Conservation (phyloP, 2,329 filamentous ascomycete genomes). For the Ascosphaera pollenicola region DNA sequence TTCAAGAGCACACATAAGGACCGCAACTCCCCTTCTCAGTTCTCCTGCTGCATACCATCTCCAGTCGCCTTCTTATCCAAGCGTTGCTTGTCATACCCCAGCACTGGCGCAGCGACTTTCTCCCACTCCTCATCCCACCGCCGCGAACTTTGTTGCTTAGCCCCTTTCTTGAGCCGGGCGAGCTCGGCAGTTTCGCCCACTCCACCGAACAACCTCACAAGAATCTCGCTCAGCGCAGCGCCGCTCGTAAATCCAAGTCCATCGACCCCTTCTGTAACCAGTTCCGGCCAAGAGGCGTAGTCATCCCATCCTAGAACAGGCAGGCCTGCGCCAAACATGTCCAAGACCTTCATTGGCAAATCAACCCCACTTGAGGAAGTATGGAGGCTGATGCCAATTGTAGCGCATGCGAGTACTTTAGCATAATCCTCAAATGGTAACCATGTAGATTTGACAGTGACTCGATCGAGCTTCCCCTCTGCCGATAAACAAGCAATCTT, state of each 20-base stretch:
- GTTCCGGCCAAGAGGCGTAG: conserved; percentile 74
- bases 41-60: neutral
- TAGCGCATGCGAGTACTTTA: conserved; percentile 57
- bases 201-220: conserved; percentile 42
- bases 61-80: neutral
- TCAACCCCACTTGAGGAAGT: conserved; percentile 89
- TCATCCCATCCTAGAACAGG: conserved; percentile 71
- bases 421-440: conserved; percentile 71
- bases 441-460: conserved; percentile 64
- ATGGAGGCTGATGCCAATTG: conserved; percentile 78
- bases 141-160: conserved; percentile 47
- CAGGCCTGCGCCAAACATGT: conserved; percentile 91
- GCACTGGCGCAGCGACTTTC: conserved; percentile 49
- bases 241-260: conserved; percentile 64
- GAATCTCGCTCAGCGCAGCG: conserved; percentile 37
- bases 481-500: conserved; percentile 39
- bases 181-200: conserved; percentile 31
- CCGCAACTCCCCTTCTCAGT: neutral
- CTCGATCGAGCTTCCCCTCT: conserved; percentile 41
- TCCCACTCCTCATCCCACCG: conserved; percentile 94
- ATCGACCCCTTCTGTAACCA: conserved; percentile 74
- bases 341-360: conserved; percentile 96
- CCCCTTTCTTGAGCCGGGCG: conserved; percentile 40
- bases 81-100: conserved; percentile 22
- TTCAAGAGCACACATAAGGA: neutral